Evolutionary conservation across 441 rosid species (phyloP), one percentile per base, ranked within the genome.

Genomic region (Omphalea diandra): DNA sequence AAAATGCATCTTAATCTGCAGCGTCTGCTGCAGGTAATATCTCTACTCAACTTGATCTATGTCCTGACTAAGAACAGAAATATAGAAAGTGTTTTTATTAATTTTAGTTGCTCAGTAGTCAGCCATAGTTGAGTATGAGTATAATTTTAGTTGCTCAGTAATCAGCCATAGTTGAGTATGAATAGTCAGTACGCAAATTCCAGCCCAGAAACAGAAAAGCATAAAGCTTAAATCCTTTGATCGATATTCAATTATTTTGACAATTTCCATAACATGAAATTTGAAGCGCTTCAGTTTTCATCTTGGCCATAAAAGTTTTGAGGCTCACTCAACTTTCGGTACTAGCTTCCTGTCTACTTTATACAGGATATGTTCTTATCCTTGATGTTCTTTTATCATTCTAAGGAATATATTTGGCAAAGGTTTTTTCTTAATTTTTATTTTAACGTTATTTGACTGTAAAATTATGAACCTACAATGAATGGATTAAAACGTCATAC

Each of bases 1-100:
- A 95, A 92, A 80, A 83, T 95, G 91, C 90, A 88, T 84, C 93
- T 95, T 67, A 83, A 92, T 83, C 81, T 95, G 87, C 98, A 95
- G 73, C 91, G 95, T 22, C 85, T 95, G 38, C 81, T 94, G 73
- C 98, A 94, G 94, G 98, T 94, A 75, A 7, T 68, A 54, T 78
- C 66, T 73, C 65, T 59, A 12, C 31, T 35, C 49, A 0, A 6
- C 33, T 71, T 49, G 18, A 55, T 68, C 11, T 62, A 7, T 26
- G 40, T 14, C 54, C 26, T 47, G 33, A 43, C 46, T 50, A 27
- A 56, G 29, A 38, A 36, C 44, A 49, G 49, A 24, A 46, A 71
- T 24, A 57, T 18, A 26, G 47, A 55, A 62, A 29, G 32, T 27
- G 27, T 49, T 4, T 70, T 56, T 68, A 6, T 15, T 38, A 20